These are phyloP conservation scores for Linum lewisii DNA, from an alignment of 345 rosid genomes.

Conservation along the genomic window DNA sequence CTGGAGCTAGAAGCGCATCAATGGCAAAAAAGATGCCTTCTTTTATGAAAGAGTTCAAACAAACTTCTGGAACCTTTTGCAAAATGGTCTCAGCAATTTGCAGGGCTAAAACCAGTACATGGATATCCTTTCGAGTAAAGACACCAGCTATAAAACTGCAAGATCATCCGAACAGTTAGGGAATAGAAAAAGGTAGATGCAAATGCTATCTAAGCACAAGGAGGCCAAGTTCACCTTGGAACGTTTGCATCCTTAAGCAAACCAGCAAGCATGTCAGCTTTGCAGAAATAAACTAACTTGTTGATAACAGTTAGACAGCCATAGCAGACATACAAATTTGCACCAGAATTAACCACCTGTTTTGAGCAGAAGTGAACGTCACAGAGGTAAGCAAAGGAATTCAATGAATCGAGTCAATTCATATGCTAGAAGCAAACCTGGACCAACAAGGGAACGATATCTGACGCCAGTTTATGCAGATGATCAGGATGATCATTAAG, in stretches of 20 bases:
- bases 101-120: slow-evolving; percentile 60
- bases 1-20: slow-evolving; percentile 48
- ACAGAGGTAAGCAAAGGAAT: slow-evolving; percentile 14
- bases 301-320: slow-evolving; percentile 70
- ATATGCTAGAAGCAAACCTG: slow-evolving; percentile 44
- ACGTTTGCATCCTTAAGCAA: slow-evolving; percentile 57
- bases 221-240: slow-evolving; percentile 50
- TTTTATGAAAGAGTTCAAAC: slow-evolving; percentile 59
- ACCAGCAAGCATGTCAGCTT: slow-evolving; percentile 54
- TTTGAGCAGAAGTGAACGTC: slow-evolving; percentile 10
- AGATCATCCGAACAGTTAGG: slow-evolving; percentile 11
- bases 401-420: slow-evolving; percentile 7
- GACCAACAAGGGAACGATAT: slow-evolving; percentile 59
- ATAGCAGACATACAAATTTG: slow-evolving; percentile 59
- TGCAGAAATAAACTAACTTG: slow-evolving; percentile 55
- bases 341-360: slow-evolving; percentile 87
- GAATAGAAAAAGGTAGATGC: not conserved
- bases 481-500: slow-evolving; percentile 50
- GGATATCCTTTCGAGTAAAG: slow-evolving; percentile 71
- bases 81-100: slow-evolving; percentile 60
- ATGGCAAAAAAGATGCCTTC: slow-evolving; percentile 83
- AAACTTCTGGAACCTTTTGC: slow-evolving; percentile 52
- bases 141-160: slow-evolving; percentile 88
- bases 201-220: not conserved
- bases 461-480: slow-evolving; percentile 48